phyloP scores from a whole-genome alignment of 768 basidiomycete species.

The Leccinum rimulosum region DNA sequence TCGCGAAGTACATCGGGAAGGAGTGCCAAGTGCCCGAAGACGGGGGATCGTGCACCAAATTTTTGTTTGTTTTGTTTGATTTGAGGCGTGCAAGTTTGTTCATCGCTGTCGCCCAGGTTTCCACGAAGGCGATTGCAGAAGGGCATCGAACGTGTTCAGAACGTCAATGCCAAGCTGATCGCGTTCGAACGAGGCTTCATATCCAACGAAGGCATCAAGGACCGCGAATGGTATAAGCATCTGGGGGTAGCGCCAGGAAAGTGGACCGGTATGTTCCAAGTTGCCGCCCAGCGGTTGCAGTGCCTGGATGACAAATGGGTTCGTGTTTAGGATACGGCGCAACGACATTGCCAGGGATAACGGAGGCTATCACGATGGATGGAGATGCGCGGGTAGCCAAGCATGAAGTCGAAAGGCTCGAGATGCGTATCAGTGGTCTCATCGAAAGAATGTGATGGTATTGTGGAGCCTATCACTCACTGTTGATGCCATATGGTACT shows the following conservation, averaged over 20 bases:
- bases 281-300: neutral
- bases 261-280: neutral
- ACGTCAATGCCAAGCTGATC: constrained; percentile 62
- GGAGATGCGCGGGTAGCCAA: neutral
- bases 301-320: neutral
- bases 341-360: neutral
- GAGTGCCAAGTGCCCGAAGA: neutral
- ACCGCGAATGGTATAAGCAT: neutral
- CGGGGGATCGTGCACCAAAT: neutral
- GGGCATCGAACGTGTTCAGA: neutral
- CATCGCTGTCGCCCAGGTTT: neutral
- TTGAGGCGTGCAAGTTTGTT: neutral
- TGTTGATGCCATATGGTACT: too few relatives aligned
- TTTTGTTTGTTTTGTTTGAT: neutral
- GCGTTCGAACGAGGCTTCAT: constrained; percentile 51
- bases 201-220: neutral
- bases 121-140: neutral
- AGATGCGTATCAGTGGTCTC: neutral
- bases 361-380: constrained; percentile 14
- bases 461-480: too few relatives aligned
- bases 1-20: too few relatives aligned
- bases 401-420: neutral
- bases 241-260: neutral
- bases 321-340: neutral
- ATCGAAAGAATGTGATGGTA: neutral